Evolutionary conservation across 2,329 filamentous ascomycete species (phyloP), one percentile per base, ranked within the genome.

Genomic region (Trichoderma brevicompactum): DNA sequence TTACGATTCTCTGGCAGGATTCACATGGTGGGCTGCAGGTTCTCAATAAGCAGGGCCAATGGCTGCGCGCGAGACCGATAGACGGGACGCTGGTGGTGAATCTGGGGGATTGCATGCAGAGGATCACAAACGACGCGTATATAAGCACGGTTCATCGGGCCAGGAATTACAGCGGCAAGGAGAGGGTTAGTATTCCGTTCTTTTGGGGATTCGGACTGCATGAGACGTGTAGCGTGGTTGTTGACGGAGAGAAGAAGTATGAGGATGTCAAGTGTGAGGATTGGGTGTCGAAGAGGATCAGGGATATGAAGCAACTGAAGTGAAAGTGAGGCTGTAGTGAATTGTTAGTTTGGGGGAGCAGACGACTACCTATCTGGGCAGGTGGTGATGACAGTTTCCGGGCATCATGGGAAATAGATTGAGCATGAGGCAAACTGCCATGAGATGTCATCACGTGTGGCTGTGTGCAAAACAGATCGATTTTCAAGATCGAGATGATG

Each of bases 111-210:
- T 82, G 79, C 61, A 71, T 85, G 67, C 81, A 82, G 77, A 76
- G 82, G 15, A 81, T 80, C 73, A 83, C 81, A 1, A 85, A 85
- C 63, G 82, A 80, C 17, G 65, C 73, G 52, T 84, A 82, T 64
- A 76, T 81, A 62, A 81, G 78, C 50, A 83, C 80, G 0, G 77
- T 84, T n/a, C 82, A 83, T 67, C 72, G 81, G 2, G 81, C 80
- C 1, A 76, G 80, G 40, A 84, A 83, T 56, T 68, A 72, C 28
- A 76, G 75, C 7, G 74, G 71, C 0, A 70, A 73, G 17, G 78
- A 80, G 65, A 72, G 81, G 10, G 75, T 82, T 62, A 80, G 78
- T 50, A 78, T 82, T 32, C 78, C 81, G 0, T 82, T 82, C 58
- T 83, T 83, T 71, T 83, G 82, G 65, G 77, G 78, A 1, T 79